Evolutionary conservation across 2,329 filamentous ascomycete genomes (phyloP).

Genomic region (Magnaporthiopsis incrustans): DNA sequence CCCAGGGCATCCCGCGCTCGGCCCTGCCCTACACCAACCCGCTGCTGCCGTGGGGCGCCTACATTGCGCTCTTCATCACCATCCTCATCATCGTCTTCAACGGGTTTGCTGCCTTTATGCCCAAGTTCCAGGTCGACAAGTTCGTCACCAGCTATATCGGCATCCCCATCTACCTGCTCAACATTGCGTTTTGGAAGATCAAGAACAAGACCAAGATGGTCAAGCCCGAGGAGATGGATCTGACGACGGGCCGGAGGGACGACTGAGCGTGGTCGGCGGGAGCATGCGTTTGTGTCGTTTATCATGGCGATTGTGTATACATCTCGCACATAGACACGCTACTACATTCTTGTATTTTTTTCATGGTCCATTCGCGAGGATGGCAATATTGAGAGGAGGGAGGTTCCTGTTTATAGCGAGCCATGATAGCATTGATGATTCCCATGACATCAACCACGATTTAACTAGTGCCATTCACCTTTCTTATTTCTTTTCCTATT

Average conservation of each 20-base stretch:
- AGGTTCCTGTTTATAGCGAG: neutral
- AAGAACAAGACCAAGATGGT: constrained; percentile 47
- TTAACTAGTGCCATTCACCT: too few relatives aligned
- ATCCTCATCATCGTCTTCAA: constrained; percentile 50
- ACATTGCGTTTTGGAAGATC: constrained; percentile 57
- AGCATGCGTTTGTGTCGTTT: neutral
- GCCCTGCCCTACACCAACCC: constrained; percentile 29
- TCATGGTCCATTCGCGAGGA: too few relatives aligned
- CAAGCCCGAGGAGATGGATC: constrained; percentile 44
- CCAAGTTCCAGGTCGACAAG: constrained; percentile 51
- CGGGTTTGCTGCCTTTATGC: constrained; percentile 56
- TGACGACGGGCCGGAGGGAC: constrained; percentile 5
- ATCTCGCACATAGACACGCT: neutral
- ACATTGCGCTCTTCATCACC: constrained; percentile 19
- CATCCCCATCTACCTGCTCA: constrained; percentile 38
- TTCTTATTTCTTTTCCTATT: too few relatives aligned
- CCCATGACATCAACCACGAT: neutral
- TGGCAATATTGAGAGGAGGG: neutral
- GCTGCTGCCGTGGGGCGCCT: constrained; percentile 31
- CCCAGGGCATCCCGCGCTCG: constrained; percentile 25
- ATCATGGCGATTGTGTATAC: too few relatives aligned
- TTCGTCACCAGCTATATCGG: constrained; percentile 52
- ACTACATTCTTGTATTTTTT: neutral
- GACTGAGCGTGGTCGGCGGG: neutral
- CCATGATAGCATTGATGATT: neutral